Evolutionary conservation across 805 yeast genomes (phyloP).

Genomic region (Suhomyces pyralidae): DNA sequence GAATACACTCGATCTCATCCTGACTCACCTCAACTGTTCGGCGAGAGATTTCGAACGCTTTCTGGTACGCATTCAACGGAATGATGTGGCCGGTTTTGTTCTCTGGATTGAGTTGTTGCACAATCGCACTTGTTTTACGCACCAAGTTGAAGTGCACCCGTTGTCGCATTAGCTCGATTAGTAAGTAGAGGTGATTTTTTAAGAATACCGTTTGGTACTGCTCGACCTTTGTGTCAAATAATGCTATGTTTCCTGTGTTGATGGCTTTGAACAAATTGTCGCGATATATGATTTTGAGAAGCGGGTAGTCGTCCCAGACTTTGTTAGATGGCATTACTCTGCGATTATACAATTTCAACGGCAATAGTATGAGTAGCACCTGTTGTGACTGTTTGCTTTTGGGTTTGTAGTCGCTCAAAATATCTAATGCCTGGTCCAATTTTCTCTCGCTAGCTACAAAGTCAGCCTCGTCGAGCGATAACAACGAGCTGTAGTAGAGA

Average conservation of each 20-base stretch:
- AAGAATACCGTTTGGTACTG: conserved; percentile 51
- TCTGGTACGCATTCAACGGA: conserved; percentile 41
- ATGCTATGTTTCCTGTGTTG: conserved; percentile 51
- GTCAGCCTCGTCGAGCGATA: conserved; percentile 64
- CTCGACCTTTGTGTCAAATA: conserved; percentile 45
- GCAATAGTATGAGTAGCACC: conserved; percentile 61
- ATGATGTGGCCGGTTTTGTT: conserved; percentile 29
- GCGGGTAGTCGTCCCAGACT: conserved; percentile 42
- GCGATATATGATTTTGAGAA: conserved; percentile 40
- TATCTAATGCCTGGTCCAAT: conserved; percentile 48
- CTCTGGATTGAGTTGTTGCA: conserved; percentile 26
- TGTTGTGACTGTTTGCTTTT: conserved; percentile 33
- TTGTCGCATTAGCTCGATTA: conserved; percentile 50
- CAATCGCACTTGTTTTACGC: conserved; percentile 30
- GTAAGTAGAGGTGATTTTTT: conserved; percentile 57
- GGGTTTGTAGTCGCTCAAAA: conserved; percentile 23
- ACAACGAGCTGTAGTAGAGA: conserved; percentile 65
- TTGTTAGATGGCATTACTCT: conserved; percentile 44
- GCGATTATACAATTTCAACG: conserved; percentile 53
- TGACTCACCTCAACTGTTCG: not conserved
- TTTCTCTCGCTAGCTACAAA: conserved; percentile 49
- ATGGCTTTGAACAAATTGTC: conserved; percentile 48
- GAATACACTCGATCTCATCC: conserved; percentile 57
- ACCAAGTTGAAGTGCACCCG: conserved; percentile 52
- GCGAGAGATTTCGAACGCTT: conserved; percentile 39